phyloP scores from a whole-genome alignment of 148 eudicot species.

The Spergularia bocconei region DNA sequence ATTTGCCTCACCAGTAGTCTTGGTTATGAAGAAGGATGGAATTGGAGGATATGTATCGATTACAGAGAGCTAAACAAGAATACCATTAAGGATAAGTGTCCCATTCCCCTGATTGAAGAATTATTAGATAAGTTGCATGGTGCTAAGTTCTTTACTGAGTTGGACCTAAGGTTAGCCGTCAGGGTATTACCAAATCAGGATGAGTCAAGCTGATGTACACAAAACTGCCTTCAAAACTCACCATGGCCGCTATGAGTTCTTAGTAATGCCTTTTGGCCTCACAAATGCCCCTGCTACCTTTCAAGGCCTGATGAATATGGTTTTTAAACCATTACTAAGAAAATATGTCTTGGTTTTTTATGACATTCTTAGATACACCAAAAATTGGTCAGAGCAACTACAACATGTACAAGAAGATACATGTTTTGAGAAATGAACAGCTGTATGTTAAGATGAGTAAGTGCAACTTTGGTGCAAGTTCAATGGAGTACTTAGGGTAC shows the following conservation, averaged over 20 bases:
- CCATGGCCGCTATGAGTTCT: neutral
- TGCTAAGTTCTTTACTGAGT: neutral
- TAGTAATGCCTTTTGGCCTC: neutral
- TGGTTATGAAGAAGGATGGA: too few species aligned
- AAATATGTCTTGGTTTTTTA: slow-evolving; percentile 5
- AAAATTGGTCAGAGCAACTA: neutral
- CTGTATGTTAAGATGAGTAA: neutral
- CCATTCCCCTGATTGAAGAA: neutral
- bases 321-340: neutral
- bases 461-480: neutral
- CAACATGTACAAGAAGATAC: neutral
- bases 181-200: neutral
- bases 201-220: neutral
- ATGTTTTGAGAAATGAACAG: too few species aligned
- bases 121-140: neutral
- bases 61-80: too few species aligned
- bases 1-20: too few species aligned
- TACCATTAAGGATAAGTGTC: too few species aligned
- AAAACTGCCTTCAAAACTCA: slow-evolving; percentile 2
- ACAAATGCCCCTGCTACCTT: neutral
- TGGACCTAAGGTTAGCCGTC: too few species aligned
- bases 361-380: neutral
- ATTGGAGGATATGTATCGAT: too few species aligned
- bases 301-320: neutral
- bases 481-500: neutral